Evolutionary conservation across 2,329 filamentous ascomycete genomes (phyloP).

Genomic region (Paecilomyces dactylethromorphus): DNA sequence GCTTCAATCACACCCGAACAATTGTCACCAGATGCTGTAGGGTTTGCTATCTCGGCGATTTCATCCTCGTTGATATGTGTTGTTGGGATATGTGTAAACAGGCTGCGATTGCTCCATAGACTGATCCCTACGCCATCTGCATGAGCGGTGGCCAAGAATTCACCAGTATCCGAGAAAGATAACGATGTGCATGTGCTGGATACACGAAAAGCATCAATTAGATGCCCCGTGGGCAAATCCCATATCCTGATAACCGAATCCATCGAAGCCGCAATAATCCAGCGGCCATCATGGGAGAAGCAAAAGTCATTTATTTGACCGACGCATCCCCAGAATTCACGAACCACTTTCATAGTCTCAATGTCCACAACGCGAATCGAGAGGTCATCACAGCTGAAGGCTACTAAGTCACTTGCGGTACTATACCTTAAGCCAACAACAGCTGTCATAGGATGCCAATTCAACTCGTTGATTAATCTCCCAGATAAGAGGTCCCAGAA

Average conservation of each 20-base stretch:
- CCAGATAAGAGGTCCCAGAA: constrained; percentile 96
- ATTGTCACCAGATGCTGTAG: constrained; percentile 76
- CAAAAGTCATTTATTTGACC: constrained; percentile 70
- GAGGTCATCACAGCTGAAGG: constrained; percentile 81
- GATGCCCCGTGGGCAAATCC: constrained; percentile 91
- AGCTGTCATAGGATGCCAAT: constrained; percentile 72
- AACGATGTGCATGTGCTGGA: constrained; percentile 74
- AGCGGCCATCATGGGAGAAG: constrained; percentile 89
- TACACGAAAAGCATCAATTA: constrained; percentile 85
- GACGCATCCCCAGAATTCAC: constrained; percentile 82
- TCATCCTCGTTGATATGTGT: constrained; percentile 75
- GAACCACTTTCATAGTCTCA: constrained; percentile 80
- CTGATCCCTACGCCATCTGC: constrained; percentile 80
- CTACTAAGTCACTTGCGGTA: constrained; percentile 73
- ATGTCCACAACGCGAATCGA: constrained; percentile 86
- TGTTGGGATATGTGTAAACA: constrained; percentile 85
- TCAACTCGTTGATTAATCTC: constrained; percentile 68
- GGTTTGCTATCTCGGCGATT: constrained; percentile 58
- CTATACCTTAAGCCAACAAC: constrained; percentile 77
- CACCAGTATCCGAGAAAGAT: constrained; percentile 81
- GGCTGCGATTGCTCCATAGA: constrained; percentile 88
- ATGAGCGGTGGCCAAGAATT: constrained; percentile 87
- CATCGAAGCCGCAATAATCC: constrained; percentile 82
- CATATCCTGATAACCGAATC: constrained; percentile 78
- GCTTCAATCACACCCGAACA: constrained; percentile 69